A percentile compares a stretch with the other conserved stretches of the same genome.
Conservation (phyloP, 257 asterid species). For the Plantago ovata region DNA sequence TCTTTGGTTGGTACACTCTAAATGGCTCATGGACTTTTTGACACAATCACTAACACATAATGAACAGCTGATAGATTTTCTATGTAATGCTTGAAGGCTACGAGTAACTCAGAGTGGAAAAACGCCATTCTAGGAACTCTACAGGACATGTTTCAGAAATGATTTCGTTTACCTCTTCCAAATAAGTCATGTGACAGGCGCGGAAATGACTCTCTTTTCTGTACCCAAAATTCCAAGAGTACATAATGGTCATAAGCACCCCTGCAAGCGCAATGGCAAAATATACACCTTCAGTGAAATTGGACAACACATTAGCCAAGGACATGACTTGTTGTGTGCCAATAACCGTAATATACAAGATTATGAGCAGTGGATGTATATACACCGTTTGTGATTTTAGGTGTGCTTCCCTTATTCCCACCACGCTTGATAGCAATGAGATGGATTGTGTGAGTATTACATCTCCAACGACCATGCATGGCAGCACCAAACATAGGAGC, state of each 20-base stretch:
- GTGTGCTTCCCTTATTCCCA: slow-evolving; percentile 53
- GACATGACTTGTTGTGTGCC: slow-evolving; percentile 53
- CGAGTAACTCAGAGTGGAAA: slow-evolving; percentile 74
- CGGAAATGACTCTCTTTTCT: slow-evolving; percentile 65
- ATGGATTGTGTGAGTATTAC: slow-evolving; percentile 73
- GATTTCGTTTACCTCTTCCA: slow-evolving; percentile 78
- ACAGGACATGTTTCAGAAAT: slow-evolving; percentile 78
- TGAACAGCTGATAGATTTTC: slow-evolving; percentile 77
- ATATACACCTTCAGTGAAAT: slow-evolving; percentile 82
- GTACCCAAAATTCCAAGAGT: slow-evolving; percentile 65
- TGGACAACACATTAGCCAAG: slow-evolving; percentile 59
- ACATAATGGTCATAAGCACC: slow-evolving; percentile 58
- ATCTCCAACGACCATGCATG: slow-evolving; percentile 85
- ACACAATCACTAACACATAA: slow-evolving; percentile 58
- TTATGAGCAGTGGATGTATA: slow-evolving; percentile 60
- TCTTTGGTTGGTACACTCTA: slow-evolving; percentile 49
- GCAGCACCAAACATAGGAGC: slow-evolving; percentile 73
- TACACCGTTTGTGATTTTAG: slow-evolving; percentile 35
- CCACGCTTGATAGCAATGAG: slow-evolving; percentile 57
- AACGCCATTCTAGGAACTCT: slow-evolving; percentile 79
- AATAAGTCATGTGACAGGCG: slow-evolving; percentile 72
- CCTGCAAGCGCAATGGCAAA: slow-evolving; percentile 67
- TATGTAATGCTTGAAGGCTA: slow-evolving; percentile 80
- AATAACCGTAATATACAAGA: slow-evolving; percentile 51
- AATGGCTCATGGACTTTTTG: slow-evolving; percentile 53